phyloP scores from a whole-genome alignment of 1,284 basidiomycete species.

The Ustilago tritici region DNA sequence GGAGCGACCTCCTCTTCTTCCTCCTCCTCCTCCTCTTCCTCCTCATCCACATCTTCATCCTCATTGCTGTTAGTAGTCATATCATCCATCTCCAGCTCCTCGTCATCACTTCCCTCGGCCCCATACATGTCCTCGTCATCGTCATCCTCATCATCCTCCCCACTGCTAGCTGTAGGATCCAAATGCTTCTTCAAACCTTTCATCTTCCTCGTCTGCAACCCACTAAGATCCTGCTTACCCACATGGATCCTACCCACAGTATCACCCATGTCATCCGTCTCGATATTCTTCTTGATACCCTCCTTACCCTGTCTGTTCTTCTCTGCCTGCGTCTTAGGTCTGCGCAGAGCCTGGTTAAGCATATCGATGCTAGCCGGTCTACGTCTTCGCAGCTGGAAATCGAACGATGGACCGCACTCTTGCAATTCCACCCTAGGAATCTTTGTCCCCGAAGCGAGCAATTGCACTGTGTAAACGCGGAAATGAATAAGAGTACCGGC shows the following conservation, averaged over 20 bases:
- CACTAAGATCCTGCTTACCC: conserved; percentile 86
- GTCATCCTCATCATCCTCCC: conserved; percentile 47
- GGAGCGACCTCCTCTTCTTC: conserved; percentile 36
- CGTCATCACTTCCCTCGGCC: conserved; percentile 35
- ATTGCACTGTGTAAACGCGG: conserved; percentile 83
- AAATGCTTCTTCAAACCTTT: conserved; percentile 79
- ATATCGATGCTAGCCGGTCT: conserved; percentile 82
- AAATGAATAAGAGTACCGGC: conserved; percentile 82
- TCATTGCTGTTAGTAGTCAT: conserved; percentile 44
- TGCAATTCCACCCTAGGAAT: conserved; percentile 77
- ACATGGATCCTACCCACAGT: conserved; percentile 90
- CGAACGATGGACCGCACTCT: conserved; percentile 91
- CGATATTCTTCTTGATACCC: conserved; percentile 83
- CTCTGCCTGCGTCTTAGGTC: conserved; percentile 85
- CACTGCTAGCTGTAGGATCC: conserved; percentile 48
- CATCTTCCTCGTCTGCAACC: conserved; percentile 90
- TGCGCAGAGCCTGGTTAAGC: conserved; percentile 82
- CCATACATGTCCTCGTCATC: conserved; percentile 27
- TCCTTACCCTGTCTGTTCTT: conserved; percentile 76
- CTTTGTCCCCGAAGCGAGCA: conserved; percentile 75
- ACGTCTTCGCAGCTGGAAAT: conserved; percentile 82
- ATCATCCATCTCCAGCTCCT: conserved; percentile 51
- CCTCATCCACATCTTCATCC: conserved; percentile 35
- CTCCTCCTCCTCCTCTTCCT: conserved; percentile 34
- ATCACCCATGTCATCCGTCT: conserved; percentile 98